Percentiles rank a stretch among this genome's conserved stretches.
These are phyloP conservation scores for Tricholoma matsutake DNA, from an alignment of 768 basidiomycete genomes.

Conservation along the genomic window DNA sequence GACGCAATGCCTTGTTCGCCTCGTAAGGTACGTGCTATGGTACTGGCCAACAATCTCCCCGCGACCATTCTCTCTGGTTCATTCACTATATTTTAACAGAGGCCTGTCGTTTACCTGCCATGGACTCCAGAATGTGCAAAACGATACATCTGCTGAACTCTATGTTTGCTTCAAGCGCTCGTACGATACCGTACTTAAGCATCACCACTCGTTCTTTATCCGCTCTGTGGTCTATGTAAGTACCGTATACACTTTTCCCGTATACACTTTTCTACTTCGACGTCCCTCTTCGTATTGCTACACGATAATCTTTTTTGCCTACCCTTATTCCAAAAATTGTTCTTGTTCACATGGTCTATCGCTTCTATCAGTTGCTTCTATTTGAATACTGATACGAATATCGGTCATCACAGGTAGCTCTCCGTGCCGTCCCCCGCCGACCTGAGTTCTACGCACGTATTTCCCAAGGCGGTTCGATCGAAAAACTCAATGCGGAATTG, in stretches of 20 bases:
- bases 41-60: slow-evolving; percentile 10
- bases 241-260: not conserved
- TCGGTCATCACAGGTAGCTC: slow-evolving; percentile 41
- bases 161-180: slow-evolving; percentile 68
- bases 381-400: not conserved
- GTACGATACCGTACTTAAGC: slow-evolving; percentile 64
- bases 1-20: slow-evolving; percentile 60
- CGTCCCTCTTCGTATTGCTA: slow-evolving; percentile 11
- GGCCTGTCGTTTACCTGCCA: slow-evolving; percentile 67
- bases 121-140: slow-evolving; percentile 65
- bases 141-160: slow-evolving; percentile 49
- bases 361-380: not conserved
- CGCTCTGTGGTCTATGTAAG: slow-evolving; percentile 62
- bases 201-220: slow-evolving; percentile 66
- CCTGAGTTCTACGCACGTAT: slow-evolving; percentile 60
- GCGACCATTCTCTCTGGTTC: not conserved
- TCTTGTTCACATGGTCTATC: too few species aligned
- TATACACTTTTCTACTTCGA: not conserved
- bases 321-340: too few species aligned
- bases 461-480: slow-evolving; percentile 53
- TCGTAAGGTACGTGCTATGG: slow-evolving; percentile 51
- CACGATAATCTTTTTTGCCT: not conserved
- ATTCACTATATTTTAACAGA: slow-evolving; percentile 35
- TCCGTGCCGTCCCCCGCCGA: slow-evolving; percentile 59
- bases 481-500: slow-evolving; percentile 54